Conservation (phyloP, 768 basidiomycete genomes). For the Boletus vinaceobasis region DNA sequence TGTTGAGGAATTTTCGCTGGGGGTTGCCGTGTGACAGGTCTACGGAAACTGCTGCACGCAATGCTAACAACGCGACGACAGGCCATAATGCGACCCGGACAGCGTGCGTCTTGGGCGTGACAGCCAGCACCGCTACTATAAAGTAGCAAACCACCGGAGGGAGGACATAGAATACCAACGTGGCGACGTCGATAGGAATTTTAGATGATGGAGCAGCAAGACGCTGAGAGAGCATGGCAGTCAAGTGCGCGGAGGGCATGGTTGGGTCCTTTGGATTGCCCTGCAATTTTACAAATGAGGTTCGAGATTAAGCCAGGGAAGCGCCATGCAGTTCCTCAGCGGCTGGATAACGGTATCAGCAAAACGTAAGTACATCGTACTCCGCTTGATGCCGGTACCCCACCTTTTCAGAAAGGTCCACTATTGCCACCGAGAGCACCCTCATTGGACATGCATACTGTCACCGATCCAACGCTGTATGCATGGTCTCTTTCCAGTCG, state of each 20-base stretch:
- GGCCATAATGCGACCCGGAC: constrained; percentile 48
- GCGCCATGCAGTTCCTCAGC: no score
- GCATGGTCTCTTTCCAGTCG: constrained; percentile 44
- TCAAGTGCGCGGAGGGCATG: no score
- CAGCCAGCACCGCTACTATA: constrained; percentile 45
- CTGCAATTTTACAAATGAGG: no score
- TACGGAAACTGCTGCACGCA: constrained; percentile 32
- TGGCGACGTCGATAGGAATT: constrained; percentile 30
- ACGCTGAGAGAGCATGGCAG: no score
- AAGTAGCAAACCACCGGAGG: constrained; percentile 47
- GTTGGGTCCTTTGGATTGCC: no score
- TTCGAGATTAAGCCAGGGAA: no score
- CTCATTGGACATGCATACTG: constrained; percentile 1
- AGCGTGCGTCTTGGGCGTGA: constrained; percentile 41
- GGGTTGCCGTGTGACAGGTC: constrained; percentile 8
- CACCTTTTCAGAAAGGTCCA: no score
- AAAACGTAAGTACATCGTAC: no score
- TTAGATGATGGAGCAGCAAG: constrained; percentile 6
- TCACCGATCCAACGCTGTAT: constrained; percentile 9
- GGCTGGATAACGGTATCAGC: no score
- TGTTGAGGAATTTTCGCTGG: constrained; percentile 1
- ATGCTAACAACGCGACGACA: constrained; percentile 40
- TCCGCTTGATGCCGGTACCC: no score
- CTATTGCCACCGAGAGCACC: no score
- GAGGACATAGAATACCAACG: constrained; percentile 37